Evolutionary conservation across 768 basidiomycete species (phyloP), one percentile per base, ranked within the genome.

Genomic region (Rhodosporidiobolus odoratus): DNA sequence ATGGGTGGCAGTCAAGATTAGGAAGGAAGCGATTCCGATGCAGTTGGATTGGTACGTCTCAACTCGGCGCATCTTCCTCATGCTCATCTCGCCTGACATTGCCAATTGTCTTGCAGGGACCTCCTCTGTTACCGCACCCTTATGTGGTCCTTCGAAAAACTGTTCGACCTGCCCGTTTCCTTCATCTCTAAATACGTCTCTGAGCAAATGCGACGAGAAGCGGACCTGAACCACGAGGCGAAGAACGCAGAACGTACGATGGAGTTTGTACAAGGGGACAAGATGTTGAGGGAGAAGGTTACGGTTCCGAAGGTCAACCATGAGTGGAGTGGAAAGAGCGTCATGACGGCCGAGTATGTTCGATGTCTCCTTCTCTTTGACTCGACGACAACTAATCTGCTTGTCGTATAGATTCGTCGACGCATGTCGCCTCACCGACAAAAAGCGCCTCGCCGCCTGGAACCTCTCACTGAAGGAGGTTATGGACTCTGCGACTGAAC

Each of bases 1-100:
- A 43, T 88, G 88, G 85, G 92, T 97, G 2, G 94, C 93, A 0
- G 93, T 97, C 70, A 97, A 97, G 81, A 83, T 91, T 30, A 92
- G 96, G 81, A 95, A 94, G 76, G 92, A 91, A 4, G 89, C 87
- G 41, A 90, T 97, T 10, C 84, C 83, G 60, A 90, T 85, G 74
- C 93, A 96, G 81, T 88, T 89, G 81, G 87, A 90, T 71, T 91
- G 88, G 79, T 80, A 78, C 50, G 67, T 58, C 34, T 7, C 48
- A 23, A 15, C 48, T n/a, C 40, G 6, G 41, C 25, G 25, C 32
- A 27, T 13, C 45, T 27, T 16, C 40, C 35, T 52, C 21, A 3
- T 57, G 17, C 38, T 50, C 34, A 4, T 9, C 27, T n/a, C 45
- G 8, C 5, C 38, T 21, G 9, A 25, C 27, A 10, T 1, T 8